phyloP scores from a whole-genome alignment of 31 red algal species.

The Bonnemaisonia californica region DNA sequence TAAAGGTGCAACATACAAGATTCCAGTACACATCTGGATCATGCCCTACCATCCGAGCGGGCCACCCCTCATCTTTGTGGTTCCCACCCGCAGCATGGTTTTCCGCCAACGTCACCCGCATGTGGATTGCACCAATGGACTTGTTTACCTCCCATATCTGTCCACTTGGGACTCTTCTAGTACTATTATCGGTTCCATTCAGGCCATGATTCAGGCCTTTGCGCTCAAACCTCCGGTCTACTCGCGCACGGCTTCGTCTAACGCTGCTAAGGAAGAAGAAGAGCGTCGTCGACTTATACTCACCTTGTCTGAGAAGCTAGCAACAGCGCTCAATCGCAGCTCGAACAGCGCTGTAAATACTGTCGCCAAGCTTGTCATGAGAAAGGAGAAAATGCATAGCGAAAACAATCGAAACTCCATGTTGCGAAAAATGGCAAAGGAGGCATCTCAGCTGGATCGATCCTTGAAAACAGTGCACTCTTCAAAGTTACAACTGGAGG shows the following conservation, averaged over 20 bases:
- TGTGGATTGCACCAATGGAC: slow-evolving; percentile 50
- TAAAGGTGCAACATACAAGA: slow-evolving; percentile 71
- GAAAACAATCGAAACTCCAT: neutral
- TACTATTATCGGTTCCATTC: slow-evolving; percentile 18
- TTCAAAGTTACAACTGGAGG: neutral
- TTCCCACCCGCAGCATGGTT: slow-evolving; percentile 66
- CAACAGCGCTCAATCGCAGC: neutral
- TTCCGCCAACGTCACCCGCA: slow-evolving; percentile 63
- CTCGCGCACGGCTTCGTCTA: neutral
- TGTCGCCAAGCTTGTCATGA: neutral
- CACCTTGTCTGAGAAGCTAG: neutral
- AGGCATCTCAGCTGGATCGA: neutral
- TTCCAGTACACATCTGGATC: slow-evolving; percentile 79
- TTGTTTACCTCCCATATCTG: slow-evolving; percentile 71
- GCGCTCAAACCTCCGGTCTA: slow-evolving; percentile 55
- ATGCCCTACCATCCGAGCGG: slow-evolving; percentile 63
- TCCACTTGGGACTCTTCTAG: slow-evolving; percentile 37
- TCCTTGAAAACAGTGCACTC: neutral
- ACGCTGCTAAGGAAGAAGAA: neutral
- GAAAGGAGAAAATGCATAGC: neutral
- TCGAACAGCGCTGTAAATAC: neutral
- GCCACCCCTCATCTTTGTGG: slow-evolving; percentile 73
- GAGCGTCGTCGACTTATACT: neutral
- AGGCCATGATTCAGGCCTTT: slow-evolving; percentile 53
- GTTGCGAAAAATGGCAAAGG: neutral